Conservation (phyloP, 805 yeast species). For the Metschnikowia arizonensis region DNA sequence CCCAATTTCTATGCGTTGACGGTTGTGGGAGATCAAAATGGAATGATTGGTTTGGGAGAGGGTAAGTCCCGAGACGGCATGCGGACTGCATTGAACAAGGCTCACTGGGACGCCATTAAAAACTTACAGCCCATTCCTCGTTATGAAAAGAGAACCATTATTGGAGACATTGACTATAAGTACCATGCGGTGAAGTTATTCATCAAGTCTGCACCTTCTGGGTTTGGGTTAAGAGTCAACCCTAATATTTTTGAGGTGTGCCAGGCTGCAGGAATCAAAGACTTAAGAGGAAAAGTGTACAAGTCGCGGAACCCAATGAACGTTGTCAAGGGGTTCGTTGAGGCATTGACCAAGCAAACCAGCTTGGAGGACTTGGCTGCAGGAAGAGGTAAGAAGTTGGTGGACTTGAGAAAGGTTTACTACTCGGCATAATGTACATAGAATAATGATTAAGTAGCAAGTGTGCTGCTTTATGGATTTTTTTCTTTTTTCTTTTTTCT, state of each 20-base stretch:
- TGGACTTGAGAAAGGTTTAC: constrained; percentile 87
- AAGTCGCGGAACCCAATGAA: constrained; percentile 93
- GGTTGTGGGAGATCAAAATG: constrained; percentile 88
- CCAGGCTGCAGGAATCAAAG: constrained; percentile 90
- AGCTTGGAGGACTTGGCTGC: constrained; percentile 84
- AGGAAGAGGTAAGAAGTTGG: constrained; percentile 90
- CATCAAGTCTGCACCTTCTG: constrained; percentile 84
- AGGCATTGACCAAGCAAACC: constrained; percentile 77
- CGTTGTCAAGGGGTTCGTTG: constrained; percentile 83
- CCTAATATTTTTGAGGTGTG: constrained; percentile 87
- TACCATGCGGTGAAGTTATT: constrained; percentile 82
- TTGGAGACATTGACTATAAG: constrained; percentile 76
- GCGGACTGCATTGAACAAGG: constrained; percentile 71
- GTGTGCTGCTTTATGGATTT: too few species aligned
- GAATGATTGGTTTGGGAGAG: constrained; percentile 92
- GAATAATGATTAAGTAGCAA: not conserved
- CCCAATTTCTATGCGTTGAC: constrained; percentile 77
- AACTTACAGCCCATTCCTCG: constrained; percentile 78
- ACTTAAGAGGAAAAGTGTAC: constrained; percentile 85
- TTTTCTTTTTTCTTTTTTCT: too few species aligned
- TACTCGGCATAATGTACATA: constrained; percentile 46
- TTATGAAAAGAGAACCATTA: constrained; percentile 86
- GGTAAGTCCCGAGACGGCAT: constrained; percentile 83
- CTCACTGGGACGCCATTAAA: constrained; percentile 91
- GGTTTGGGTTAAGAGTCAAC: constrained; percentile 89